These are phyloP conservation scores for Vicia sativa DNA, from an alignment of 306 rosid genomes.

Conservation along the genomic window DNA sequence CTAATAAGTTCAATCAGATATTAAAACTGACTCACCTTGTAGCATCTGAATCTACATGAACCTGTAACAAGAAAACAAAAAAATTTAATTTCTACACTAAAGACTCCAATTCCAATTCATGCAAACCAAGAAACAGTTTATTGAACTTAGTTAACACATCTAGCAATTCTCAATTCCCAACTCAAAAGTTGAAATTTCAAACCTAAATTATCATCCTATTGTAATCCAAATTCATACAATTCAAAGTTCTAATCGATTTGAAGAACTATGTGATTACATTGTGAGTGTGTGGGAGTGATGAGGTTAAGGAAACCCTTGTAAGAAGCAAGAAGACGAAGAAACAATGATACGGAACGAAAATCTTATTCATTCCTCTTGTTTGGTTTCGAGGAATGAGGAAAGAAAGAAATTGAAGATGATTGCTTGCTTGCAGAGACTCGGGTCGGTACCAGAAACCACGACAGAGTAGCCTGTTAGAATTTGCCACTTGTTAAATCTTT, in stretches of 20 bases:
- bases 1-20: constrained; percentile 16
- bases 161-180: too few species aligned
- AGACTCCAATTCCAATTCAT: constrained; percentile 16
- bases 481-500: constrained; percentile 35
- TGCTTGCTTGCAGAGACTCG: neutral
- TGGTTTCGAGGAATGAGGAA: neutral
- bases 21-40: constrained; percentile 44
- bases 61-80: constrained; percentile 44
- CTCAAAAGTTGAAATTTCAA: too few species aligned
- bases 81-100: constrained; percentile 4
- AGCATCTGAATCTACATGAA: constrained; percentile 24
- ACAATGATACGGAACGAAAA: constrained; percentile 25
- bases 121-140: constrained; percentile 4
- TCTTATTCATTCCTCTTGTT: constrained; percentile 40
- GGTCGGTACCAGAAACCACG: constrained; percentile 41
- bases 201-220: constrained; percentile 3
- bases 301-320: constrained; percentile 45
- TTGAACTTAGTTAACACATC: constrained; percentile 10
- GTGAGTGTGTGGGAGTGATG: constrained; percentile 30
- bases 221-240: constrained; percentile 22
- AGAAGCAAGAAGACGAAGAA: constrained; percentile 40
- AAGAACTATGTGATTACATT: constrained; percentile 21
- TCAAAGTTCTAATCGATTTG: neutral
- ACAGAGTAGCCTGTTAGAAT: constrained; percentile 20
- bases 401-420: constrained; percentile 23